Evolutionary conservation across 2,329 filamentous ascomycete species (phyloP).

Genomic region (Ceratocystis diversiconidia): DNA sequence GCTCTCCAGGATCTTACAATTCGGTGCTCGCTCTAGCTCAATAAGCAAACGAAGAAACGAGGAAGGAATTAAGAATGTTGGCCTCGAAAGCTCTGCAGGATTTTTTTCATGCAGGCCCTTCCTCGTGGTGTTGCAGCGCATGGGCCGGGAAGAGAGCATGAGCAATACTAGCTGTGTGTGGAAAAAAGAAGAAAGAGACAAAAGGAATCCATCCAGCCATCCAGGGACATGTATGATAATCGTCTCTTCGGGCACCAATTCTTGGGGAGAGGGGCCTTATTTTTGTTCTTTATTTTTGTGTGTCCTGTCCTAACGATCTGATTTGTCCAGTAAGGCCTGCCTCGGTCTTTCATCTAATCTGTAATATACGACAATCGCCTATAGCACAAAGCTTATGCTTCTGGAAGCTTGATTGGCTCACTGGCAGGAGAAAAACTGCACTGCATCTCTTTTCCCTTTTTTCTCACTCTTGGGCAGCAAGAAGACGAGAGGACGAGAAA

Average conservation of each 20-base stretch:
- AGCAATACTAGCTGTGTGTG: background rate
- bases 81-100: conserved; percentile 1
- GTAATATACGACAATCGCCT: background rate
- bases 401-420: background rate
- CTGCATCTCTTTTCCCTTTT: background rate
- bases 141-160: conserved; percentile 1
- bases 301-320: background rate
- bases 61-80: background rate
- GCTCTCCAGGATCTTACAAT: too few relatives aligned
- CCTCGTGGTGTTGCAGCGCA: background rate
- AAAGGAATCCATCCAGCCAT: background rate
- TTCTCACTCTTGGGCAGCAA: background rate
- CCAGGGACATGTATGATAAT: background rate
- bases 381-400: background rate
- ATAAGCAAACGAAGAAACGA: background rate
- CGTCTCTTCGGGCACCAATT: background rate
- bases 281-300: background rate
- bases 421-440: background rate
- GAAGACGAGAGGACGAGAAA: background rate
- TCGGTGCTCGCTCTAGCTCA: background rate
- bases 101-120: background rate
- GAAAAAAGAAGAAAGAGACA: background rate
- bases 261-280: too few relatives aligned
- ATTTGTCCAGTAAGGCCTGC: background rate
- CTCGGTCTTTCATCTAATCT: background rate